Evolutionary conservation across 2,329 filamentous ascomycete species (phyloP), one percentile per base, ranked within the genome.

Genomic region (Nothophoma quercina): DNA sequence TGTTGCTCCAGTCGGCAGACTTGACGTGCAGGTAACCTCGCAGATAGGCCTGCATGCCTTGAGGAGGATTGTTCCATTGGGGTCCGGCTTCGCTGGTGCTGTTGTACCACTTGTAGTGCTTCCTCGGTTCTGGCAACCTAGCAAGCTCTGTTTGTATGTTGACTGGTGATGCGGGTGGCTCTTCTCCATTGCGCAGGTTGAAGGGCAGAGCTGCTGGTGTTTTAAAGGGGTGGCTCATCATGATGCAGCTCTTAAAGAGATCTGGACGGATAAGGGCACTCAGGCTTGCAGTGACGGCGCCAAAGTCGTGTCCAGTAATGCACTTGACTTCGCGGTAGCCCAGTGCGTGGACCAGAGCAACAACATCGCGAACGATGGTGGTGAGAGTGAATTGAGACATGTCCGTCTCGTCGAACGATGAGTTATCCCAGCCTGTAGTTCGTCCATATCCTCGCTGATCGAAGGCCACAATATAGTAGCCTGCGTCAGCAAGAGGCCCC

Each of bases 41-140:
- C 1, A 89, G 75, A 55, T 88, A 89, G 1, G 70, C 69, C n/a
- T 81, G 76, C 10, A 89, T 75, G 2, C 84, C 82, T 51, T 83
- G 79, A 0, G 73, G 62, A 0, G 81, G 78, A 22, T 75, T 63
- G 18, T 73, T 66, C 81, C 82, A 83, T 25, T 84, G 77, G 2
- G 54, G 26, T 0, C 77, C 77, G 1, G 84, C 84, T 1, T 65
- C 53, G 0, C 76, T 41, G 2, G 78, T 80, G 2, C 83, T 82
- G 61, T 86, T 86, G 69, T 86, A 88, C 81, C 81, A 87, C 69
- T 88, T 87, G 76, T 89, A 90, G 67, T 89, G 86, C 67, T 89
- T 89, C 7, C 84, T 67, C 0, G 85, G 84, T n/a, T 81, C 78
- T 1, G 77, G 68, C 1, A 86, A 77, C 32, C 75, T 74, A 0